Percentiles rank a stretch among this genome's conserved stretches.
These are phyloP conservation scores for Nadsonia fulvescens DNA, from an alignment of 805 yeast species.

Conservation along the genomic window DNA sequence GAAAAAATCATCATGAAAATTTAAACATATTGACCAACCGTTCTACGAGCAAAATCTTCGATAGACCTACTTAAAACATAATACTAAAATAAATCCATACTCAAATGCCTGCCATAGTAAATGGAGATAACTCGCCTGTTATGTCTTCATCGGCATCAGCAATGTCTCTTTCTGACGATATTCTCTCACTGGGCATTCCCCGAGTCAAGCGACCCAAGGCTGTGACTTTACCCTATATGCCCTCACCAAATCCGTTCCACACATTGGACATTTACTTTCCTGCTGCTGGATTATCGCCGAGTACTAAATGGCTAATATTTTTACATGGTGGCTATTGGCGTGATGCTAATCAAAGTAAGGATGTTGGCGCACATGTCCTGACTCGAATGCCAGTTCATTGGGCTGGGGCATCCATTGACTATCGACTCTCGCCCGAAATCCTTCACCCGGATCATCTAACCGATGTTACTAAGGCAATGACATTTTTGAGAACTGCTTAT, in stretches of 20 bases:
- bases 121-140: no score
- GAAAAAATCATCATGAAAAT: no score
- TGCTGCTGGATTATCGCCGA: conserved; percentile 6
- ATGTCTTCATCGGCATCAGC: no score
- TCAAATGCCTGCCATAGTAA: no score
- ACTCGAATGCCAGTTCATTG: conserved; percentile 13
- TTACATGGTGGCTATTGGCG: conserved; percentile 89
- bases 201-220: conserved; percentile 7
- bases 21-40: no score
- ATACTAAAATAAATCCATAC: no score
- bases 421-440: conserved; percentile 45
- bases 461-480: conserved; percentile 35
- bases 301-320: conserved; percentile 24
- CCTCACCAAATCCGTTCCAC: conserved; percentile 8
- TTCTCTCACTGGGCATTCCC: conserved; percentile 5
- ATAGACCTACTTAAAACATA: no score
- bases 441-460: conserved; percentile 42
- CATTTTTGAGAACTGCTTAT: conserved; percentile 10
- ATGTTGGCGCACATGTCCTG: conserved; percentile 29
- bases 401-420: conserved; percentile 31
- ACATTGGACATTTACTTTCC: conserved; percentile 7
- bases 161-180: no score
- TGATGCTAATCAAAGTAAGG: conserved; percentile 41
- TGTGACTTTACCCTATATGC: conserved; percentile 6
- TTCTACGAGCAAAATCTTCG: no score